Base-by-base conservation (phyloP, 1,284 basidiomycete species). In the Agroathelia rolfsii region DNA sequence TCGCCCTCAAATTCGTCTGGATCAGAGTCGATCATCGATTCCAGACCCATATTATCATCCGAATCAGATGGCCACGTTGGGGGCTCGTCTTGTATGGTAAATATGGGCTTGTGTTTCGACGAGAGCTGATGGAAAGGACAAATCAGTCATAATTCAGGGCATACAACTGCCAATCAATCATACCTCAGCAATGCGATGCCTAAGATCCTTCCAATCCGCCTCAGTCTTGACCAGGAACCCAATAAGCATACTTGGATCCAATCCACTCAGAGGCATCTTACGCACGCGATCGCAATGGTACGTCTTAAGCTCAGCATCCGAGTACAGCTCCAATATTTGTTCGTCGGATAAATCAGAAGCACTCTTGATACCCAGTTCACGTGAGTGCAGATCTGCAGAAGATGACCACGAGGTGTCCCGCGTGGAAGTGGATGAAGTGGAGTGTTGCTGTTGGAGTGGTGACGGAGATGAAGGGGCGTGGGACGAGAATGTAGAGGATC, bases 231-330 rank as follows among this genome's bases (percentile, higher is more conserved):
- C 81, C 43, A 97, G 52, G 55, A 98, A 96, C 11, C 93, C 93
- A 34, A 97, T 66, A 6, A 98, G 63, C 94, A 98, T 97, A 48
- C 89, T 94, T 8, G 95, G 94, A 52, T 97, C 94, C 33, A 98
- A 59, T n/a, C 80, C 79, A 23, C 76, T 75, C 28, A 97, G 59
- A 0, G 84, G 82, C 86, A 97, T 92, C 69, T 93, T 92, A 50
- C 88, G 70, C 26, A 96, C 81, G 13, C 82, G 76, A 16, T 96
- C 92, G 52, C 89, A 92, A 55, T 97, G 94, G 65, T 90, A 98
- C 3, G 88, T 93, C 42, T 71, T 71, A 18, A 96, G 60, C 49
- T 92, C 84, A 5, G 65, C 35, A 8, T 68, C 55, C 0, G 64
- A 54, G 52, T 83, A 89, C 4, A 80, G 76, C 0, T 62, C 61